phyloP scores from a whole-genome alignment of 2,329 filamentous ascomycete genomes.

The Podosphaera xanthii region DNA sequence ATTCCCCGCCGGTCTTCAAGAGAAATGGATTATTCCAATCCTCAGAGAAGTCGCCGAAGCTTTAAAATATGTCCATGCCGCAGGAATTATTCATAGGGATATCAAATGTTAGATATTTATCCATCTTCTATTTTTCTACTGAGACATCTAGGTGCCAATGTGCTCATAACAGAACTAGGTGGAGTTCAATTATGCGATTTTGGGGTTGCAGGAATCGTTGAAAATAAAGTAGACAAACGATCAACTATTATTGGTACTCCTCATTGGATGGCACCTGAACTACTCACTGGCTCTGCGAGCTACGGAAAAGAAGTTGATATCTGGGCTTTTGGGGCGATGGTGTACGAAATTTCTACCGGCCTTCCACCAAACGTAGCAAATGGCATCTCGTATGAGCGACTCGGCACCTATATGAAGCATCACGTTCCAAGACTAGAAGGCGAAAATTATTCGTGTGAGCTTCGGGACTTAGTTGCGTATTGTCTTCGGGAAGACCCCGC shows the following conservation, averaged over 20 bases:
- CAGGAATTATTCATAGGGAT: slow-evolving; percentile 48
- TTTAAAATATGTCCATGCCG: slow-evolving; percentile 42
- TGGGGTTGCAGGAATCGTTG: slow-evolving; percentile 57
- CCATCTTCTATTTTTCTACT: background rate
- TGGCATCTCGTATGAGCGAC: slow-evolving; percentile 23
- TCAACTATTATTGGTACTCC: slow-evolving; percentile 65
- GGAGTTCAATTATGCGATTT: slow-evolving; percentile 67
- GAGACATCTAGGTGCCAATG: slow-evolving; percentile 34
- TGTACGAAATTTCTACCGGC: slow-evolving; percentile 62
- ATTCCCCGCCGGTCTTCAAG: slow-evolving; percentile 37
- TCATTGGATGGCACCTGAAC: slow-evolving; percentile 71
- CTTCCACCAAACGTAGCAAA: slow-evolving; percentile 42
- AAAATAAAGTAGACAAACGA: slow-evolving; percentile 52
- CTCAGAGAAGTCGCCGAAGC: slow-evolving; percentile 42
- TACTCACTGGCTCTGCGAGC: slow-evolving; percentile 39
- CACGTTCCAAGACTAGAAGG: slow-evolving; percentile 48
- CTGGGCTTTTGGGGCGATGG: slow-evolving; percentile 65
- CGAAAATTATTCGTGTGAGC: slow-evolving; percentile 41
- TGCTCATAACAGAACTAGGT: slow-evolving; percentile 55
- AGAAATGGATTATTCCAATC: slow-evolving; percentile 48
- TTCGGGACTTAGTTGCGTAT: slow-evolving; percentile 50
- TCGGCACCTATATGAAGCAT: slow-evolving; percentile 32
- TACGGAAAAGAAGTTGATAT: slow-evolving; percentile 58
- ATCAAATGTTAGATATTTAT: slow-evolving; percentile 31
- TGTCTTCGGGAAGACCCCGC: slow-evolving; percentile 47